Conservation (phyloP, 306 rosid species). For the Quercus glauca region DNA sequence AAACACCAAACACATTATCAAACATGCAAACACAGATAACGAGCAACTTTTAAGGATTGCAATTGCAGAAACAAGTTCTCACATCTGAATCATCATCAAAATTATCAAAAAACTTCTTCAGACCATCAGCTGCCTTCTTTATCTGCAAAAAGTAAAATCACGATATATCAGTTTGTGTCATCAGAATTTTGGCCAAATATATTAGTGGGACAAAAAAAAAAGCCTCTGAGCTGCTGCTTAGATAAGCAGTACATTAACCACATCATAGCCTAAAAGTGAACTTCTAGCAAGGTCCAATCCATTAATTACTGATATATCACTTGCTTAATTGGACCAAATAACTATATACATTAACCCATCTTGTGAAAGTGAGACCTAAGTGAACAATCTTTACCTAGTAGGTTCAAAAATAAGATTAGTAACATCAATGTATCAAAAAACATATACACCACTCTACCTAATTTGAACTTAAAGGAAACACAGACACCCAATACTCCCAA, state of each 20-base stretch:
- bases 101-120: conserved; percentile 60
- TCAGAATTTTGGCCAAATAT: too few relatives aligned
- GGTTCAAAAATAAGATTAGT: not conserved
- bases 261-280: not conserved
- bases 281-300: not conserved
- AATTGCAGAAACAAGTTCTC: conserved; percentile 23
- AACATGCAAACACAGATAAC: conserved; percentile 6
- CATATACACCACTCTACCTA: not conserved
- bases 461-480: too few relatives aligned
- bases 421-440: not conserved
- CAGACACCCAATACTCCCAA: too few relatives aligned
- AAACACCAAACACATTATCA: not conserved
- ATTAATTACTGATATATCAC: not conserved
- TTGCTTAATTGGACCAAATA: not conserved
- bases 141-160: conserved; percentile 27
- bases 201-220: not conserved
- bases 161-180: too few relatives aligned
- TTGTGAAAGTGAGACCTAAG: not conserved
- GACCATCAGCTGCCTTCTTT: conserved; percentile 49
- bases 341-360: not conserved
- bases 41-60: conserved; percentile 9
- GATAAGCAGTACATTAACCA: not conserved
- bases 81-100: conserved; percentile 68
- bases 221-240: not conserved
- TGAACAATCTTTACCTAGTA: not conserved